Percentiles rank a stretch among this genome's conserved stretches.
phyloP scores from a whole-genome alignment of 192 early-diverging fungal species.

The Backusella australiensis region DNA sequence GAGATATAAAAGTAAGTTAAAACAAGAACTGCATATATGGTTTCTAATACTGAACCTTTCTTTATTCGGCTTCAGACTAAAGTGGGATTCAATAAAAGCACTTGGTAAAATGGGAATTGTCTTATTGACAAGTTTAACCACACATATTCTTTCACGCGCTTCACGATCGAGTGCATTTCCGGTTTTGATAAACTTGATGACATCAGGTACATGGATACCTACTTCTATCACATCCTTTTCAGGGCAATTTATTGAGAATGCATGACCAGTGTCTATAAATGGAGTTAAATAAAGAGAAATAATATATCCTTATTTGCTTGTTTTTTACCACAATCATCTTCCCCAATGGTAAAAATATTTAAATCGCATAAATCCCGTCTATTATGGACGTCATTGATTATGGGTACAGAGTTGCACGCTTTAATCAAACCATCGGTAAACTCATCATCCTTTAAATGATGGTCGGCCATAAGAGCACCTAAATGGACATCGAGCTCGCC shows the following conservation, averaged over 20 bases:
- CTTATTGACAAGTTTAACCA: slow-evolving; percentile 92
- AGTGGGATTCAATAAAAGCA: slow-evolving; percentile 88
- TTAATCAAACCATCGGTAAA: slow-evolving; percentile 71
- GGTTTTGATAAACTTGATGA: slow-evolving; percentile 91
- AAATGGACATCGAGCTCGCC: slow-evolving; percentile 78
- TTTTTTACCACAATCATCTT: slow-evolving; percentile 55
- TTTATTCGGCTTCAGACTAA: slow-evolving; percentile 85
- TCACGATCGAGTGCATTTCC: slow-evolving; percentile 89
- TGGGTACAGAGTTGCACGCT: slow-evolving; percentile 73
- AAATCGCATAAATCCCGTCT: slow-evolving; percentile 65
- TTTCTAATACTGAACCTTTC: slow-evolving; percentile 40
- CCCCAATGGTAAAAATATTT: slow-evolving; percentile 45
- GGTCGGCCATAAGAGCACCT: slow-evolving; percentile 72
- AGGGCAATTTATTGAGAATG: slow-evolving; percentile 57
- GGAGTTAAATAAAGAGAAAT: background rate
- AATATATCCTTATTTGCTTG: background rate
- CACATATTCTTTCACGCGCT: slow-evolving; percentile 82
- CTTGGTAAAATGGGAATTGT: slow-evolving; percentile 93
- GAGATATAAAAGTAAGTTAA: background rate
- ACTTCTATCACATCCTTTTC: slow-evolving; percentile 69
- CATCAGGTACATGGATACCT: slow-evolving; percentile 87
- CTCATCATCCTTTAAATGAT: slow-evolving; percentile 63
- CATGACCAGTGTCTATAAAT: slow-evolving; percentile 62
- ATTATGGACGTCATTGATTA: slow-evolving; percentile 74
- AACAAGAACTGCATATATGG: background rate